A percentile compares a stretch with the other conserved stretches of the same genome.
Conservation (phyloP, 2,329 filamentous ascomycete genomes). For the Microsporum canis region DNA sequence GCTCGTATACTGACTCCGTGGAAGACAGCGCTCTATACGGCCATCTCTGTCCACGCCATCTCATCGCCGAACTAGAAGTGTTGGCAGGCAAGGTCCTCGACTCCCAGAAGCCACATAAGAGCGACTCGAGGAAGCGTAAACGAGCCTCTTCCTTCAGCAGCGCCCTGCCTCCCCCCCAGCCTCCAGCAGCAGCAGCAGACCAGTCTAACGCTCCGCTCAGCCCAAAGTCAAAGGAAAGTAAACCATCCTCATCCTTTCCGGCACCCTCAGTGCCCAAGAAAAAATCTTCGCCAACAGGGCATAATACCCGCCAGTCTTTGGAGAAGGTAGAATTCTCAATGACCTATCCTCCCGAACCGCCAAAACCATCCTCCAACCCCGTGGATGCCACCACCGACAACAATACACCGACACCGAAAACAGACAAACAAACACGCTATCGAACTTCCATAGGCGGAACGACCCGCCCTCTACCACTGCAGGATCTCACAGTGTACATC, state of each 20-base stretch:
- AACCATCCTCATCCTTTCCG: neutral
- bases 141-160: constrained; percentile 16
- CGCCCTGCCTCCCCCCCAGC: neutral
- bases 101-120: constrained; percentile 29
- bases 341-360: neutral
- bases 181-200: neutral
- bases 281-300: neutral
- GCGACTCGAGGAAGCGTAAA: constrained; percentile 33
- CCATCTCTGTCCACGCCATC: constrained; percentile 71
- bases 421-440: neutral
- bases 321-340: neutral
- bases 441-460: neutral
- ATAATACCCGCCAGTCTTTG: neutral
- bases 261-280: constrained; percentile 2
- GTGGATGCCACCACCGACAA: neutral
- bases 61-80: constrained; percentile 64
- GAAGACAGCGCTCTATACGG: constrained; percentile 71
- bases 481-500: constrained; percentile 67
- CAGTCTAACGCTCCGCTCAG: constrained; percentile 3
- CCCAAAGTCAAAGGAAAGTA: constrained; percentile 6
- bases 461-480: constrained; percentile 40
- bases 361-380: neutral
- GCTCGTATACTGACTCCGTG: constrained; percentile 76
- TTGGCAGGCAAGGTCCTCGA: constrained; percentile 61
- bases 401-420: neutral